Conservation (phyloP, 139 green algal species). For the Zygnema circumcarinatum region DNA sequence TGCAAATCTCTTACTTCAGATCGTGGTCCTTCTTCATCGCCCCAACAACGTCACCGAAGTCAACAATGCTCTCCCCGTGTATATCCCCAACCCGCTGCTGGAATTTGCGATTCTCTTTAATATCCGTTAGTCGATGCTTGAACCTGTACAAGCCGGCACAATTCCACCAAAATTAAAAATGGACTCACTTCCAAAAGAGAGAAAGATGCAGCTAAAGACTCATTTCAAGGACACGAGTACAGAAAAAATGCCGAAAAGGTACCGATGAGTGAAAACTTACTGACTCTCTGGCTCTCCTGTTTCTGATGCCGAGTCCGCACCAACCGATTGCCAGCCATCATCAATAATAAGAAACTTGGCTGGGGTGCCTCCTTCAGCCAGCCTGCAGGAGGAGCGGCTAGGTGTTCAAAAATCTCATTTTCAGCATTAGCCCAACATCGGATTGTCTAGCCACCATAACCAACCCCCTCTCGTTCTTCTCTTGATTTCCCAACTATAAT, state of each 20-base stretch:
- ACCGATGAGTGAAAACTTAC: too few species aligned
- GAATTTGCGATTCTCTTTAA: slow-evolving; percentile 59
- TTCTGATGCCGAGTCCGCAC: slow-evolving; percentile 1
- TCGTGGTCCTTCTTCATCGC: slow-evolving; percentile 42
- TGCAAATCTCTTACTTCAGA: slow-evolving; percentile 52
- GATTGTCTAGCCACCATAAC: too few species aligned
- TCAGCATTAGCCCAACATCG: too few species aligned
- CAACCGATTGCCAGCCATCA: slow-evolving; percentile 67
- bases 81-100: slow-evolving; percentile 6
- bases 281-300: slow-evolving; percentile 23
- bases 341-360: slow-evolving; percentile 70
- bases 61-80: not conserved
- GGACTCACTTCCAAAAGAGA: too few species aligned
- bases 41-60: slow-evolving; percentile 42
- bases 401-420: too few species aligned
- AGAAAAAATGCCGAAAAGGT: too few species aligned
- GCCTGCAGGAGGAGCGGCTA: slow-evolving; percentile 20
- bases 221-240: too few species aligned
- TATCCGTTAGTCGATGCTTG: slow-evolving; percentile 19
- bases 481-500: too few species aligned
- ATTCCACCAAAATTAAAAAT: too few species aligned
- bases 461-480: too few species aligned
- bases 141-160: slow-evolving; percentile 40
- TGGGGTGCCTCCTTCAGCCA: slow-evolving; percentile 55
- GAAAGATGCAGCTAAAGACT: too few species aligned